Base-by-base conservation (phyloP, 306 rosid species). In the Medicago arabica region DNA sequence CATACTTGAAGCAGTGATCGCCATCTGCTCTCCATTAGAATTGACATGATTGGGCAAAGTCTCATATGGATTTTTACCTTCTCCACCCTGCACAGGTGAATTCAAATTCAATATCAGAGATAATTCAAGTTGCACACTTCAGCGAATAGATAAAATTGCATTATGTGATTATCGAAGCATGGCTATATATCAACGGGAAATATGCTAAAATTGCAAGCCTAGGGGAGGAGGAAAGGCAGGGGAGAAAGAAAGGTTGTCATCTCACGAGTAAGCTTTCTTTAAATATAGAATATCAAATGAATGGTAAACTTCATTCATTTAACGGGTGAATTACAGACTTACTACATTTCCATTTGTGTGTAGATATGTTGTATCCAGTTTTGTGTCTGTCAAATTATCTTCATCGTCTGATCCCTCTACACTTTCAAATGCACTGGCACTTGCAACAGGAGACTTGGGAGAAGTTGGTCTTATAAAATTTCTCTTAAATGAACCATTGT, bases 381-480 rank as follows among this genome's bases (percentile, higher is more conserved):
- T 80, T 57, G 82, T 78, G 49, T 89, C 97, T 17, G 70, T 8
- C 57, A 69, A 9, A 78, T 80, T 72, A 39, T 92, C 92, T 76
- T 95, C 99, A 15, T 89, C 97, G 41, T 96, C 99, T 18, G 99
- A 96, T 51, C 89, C 99, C 50, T 92, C 98, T 50, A 88, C 84
- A 71, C 99, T 96, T 80, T 90, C 99, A 53, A 92, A 92, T 70
- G 93, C 98, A 76, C 92, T 88, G 34, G 84, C 94, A 86, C 99
- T 96, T 85, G 90, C 93, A 89, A 84, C 97, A 19, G 99, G 99
- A 43, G 99, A 92, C 82, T 88, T 96, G 18, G 98, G 97, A 76
- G 98, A 89, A 64, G 83, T 85, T 70, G 90, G 80, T 82, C 92
- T 80, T 64, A 90, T 69, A 79, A 87, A 61, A 73, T 46, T 85